Conservation (phyloP, 2,329 filamentous ascomycete genomes). For the Sclerotinia borealis region DNA sequence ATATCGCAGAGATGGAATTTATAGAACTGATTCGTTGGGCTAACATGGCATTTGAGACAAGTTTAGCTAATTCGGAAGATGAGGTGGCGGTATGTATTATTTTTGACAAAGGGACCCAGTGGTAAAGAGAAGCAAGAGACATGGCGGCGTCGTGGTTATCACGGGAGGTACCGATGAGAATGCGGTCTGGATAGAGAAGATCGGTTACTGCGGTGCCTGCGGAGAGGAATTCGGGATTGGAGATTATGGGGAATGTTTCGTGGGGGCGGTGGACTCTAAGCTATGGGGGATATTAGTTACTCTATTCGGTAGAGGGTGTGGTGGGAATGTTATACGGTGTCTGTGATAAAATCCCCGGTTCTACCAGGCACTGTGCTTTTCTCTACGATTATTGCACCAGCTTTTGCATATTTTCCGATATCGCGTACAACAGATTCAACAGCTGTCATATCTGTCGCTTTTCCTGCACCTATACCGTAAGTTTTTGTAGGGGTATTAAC, state of each 20-base stretch:
- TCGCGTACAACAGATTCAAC: slow-evolving; percentile 64
- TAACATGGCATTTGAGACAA: slow-evolving; percentile 74
- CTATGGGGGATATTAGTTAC: slow-evolving; percentile 33
- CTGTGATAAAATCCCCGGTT: slow-evolving; percentile 63
- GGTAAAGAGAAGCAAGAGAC: slow-evolving; percentile 60
- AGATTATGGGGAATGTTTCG: slow-evolving; percentile 67
- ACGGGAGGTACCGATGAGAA: slow-evolving; percentile 64
- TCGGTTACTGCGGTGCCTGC: slow-evolving; percentile 71
- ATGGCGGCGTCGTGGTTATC: slow-evolving; percentile 44
- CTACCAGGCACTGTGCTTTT: slow-evolving; percentile 76
- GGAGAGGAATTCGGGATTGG: slow-evolving; percentile 76
- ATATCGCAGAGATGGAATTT: slow-evolving; percentile 75
- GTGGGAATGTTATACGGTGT: slow-evolving; percentile 45
- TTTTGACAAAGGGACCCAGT: slow-evolving; percentile 61
- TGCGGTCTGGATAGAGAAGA: slow-evolving; percentile 63
- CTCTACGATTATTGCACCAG: slow-evolving; percentile 70
- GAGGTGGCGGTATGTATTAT: slow-evolving; percentile 70
- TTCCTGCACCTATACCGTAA: slow-evolving; percentile 61
- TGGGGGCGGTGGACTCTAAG: slow-evolving; percentile 54
- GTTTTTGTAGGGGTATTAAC: slow-evolving; percentile 78
- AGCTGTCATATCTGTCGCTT: slow-evolving; percentile 65
- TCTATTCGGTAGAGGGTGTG: slow-evolving; percentile 13
- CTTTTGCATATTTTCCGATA: slow-evolving; percentile 59
- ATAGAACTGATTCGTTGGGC: slow-evolving; percentile 77
- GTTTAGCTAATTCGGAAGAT: slow-evolving; percentile 73